Evolutionary conservation across 1,284 basidiomycete genomes (phyloP), one percentile per base, ranked within the genome.

Genomic region (Trichosporon sp.): DNA sequence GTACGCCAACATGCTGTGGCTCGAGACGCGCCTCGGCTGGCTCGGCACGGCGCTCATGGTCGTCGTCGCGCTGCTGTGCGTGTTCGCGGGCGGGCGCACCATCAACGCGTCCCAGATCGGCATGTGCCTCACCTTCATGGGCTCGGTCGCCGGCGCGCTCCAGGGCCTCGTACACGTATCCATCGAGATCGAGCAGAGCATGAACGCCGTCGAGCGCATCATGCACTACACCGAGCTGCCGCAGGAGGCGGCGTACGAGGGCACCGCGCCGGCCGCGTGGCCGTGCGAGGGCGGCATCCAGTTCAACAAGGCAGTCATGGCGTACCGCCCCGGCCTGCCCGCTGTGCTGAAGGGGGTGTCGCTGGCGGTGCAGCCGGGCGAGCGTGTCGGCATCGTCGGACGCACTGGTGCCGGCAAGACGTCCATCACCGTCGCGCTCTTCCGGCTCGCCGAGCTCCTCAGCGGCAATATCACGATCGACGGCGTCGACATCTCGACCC

Each of bases 1-100:
- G 1, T 69, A 73, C 18, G 74, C 76, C 1, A 81, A 81, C 68
- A 76, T 78, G 64, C 80, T 90, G 72, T 93, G 91, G 91, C 86
- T 93, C 21, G 88, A 90, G 13, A 86, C 92, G 34, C 86, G 91
- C n/a, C 85, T 93, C 1, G 91, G 92, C 75, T 88, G 89, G 72
- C 85, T 91, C 58, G 91, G 91, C n/a, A 88, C 86, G 0, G 77
- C 88, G 53, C 82, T 92, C 72, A 86, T 89, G 1, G 89, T 92
- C 77, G 83, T 86, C 31, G 89, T 91, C 65, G 83, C 88, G 3
- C 74, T 85, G 47, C 81, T 82, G 67, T 76, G 79, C 1, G 85
- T 85, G 5, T 80, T 79, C 1, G 82, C 81, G 15, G 75, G 81
- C 0, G 85, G 86, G 34, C 87, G 88, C 0, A 51, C 47, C 21